Percentiles rank a stretch among this genome's conserved stretches.
phyloP scores from a whole-genome alignment of 768 basidiomycete genomes.

The Pulveroboletus ravenelii region DNA sequence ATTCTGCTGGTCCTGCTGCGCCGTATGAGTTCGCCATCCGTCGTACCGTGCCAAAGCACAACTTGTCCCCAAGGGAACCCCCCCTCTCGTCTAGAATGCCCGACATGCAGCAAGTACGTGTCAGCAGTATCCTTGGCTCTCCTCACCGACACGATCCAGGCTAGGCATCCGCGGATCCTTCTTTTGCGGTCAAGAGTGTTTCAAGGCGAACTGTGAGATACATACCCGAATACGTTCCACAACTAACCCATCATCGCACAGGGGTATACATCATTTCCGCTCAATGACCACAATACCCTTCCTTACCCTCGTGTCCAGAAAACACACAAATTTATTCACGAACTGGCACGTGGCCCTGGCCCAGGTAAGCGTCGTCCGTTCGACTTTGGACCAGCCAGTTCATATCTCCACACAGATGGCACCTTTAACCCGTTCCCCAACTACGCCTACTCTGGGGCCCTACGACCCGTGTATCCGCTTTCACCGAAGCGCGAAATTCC shows the following conservation, averaged over 20 bases:
- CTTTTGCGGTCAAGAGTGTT: constrained; percentile 95
- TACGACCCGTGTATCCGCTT: constrained; percentile 87
- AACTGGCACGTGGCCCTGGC: constrained; percentile 41
- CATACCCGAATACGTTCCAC: background rate
- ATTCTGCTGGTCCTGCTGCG: background rate
- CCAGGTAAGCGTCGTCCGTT: constrained; percentile 6
- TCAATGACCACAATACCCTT: background rate
- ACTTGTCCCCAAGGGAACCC: constrained; percentile 78
- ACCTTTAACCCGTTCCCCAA: constrained; percentile 76
- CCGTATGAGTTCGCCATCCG: constrained; percentile 35
- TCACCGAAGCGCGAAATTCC: constrained; percentile 75
- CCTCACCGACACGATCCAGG: constrained; percentile 36
- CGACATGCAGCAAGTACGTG: constrained; percentile 85
- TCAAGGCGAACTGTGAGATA: constrained; percentile 85
- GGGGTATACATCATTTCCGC: constrained; percentile 21
- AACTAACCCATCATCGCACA: constrained; percentile 5
- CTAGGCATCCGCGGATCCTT: constrained; percentile 79
- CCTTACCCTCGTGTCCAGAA: constrained; percentile 45
- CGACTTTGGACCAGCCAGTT: background rate
- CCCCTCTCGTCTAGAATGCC: constrained; percentile 83
- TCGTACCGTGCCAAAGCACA: constrained; percentile 60
- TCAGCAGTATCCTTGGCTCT: background rate
- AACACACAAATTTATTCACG: constrained; percentile 76
- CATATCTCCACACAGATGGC: constrained; percentile 46
- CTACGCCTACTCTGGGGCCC: constrained; percentile 71